A percentile compares a stretch with the other conserved stretches of the same genome.
Conservation (phyloP, 768 basidiomycete species). For the Glaciozyma antarctica region DNA sequence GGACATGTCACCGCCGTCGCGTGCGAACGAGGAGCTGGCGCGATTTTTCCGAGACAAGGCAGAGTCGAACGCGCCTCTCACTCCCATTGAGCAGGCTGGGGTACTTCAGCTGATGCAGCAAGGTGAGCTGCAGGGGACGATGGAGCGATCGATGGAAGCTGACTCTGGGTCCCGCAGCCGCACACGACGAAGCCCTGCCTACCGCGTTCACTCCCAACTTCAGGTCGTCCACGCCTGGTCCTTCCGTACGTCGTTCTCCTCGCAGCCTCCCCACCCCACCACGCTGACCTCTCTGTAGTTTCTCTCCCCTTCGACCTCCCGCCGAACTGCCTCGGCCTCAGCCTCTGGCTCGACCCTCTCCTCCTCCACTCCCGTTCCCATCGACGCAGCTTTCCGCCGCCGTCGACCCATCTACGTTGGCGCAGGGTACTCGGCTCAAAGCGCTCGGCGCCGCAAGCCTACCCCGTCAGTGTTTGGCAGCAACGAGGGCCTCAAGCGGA, state of each 20-base stretch:
- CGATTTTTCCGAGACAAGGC: slow-evolving; percentile 27
- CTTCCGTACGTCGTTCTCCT: background rate
- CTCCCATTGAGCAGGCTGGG: slow-evolving; percentile 26
- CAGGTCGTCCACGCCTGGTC: background rate
- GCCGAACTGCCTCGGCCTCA: too few relatives aligned
- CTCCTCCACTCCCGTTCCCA: background rate
- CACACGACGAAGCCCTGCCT: slow-evolving; percentile 3
- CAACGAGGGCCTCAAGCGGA: background rate
- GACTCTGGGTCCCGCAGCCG: background rate
- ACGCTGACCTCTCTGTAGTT: too few relatives aligned
- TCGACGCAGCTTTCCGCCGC: background rate
- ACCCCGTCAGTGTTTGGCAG: background rate
- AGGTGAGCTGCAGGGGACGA: background rate
- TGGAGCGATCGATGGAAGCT: background rate
- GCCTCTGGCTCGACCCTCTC: too few relatives aligned
- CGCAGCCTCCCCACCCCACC: too few relatives aligned
- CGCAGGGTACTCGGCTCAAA: slow-evolving; percentile 21
- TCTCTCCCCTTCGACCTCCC: too few relatives aligned
- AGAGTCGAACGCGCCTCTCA: slow-evolving; percentile 17
- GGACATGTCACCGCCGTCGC: background rate
- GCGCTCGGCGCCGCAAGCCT: background rate
- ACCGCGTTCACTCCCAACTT: slow-evolving; percentile 4
- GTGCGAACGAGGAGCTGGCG: slow-evolving; percentile 21
- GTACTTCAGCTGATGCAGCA: slow-evolving; percentile 27
- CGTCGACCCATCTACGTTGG: slow-evolving; percentile 27